These are phyloP conservation scores for Endothia cerciana DNA, from an alignment of 2,329 filamentous ascomycete species.

Conservation along the genomic window DNA sequence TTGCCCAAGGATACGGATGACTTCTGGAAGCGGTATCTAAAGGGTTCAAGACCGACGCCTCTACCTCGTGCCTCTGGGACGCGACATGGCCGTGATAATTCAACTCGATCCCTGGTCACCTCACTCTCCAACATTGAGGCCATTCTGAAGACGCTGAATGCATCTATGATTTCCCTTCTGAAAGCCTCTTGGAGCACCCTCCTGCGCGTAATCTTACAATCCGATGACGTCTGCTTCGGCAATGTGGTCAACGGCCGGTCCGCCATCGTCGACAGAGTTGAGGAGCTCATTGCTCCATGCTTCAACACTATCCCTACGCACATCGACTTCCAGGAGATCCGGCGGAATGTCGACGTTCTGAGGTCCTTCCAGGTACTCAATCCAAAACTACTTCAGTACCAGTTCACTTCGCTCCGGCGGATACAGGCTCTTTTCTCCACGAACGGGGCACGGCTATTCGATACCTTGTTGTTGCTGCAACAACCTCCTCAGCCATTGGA, in stretches of 20 bases:
- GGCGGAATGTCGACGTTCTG: constrained; percentile 60
- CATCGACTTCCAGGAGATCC: constrained; percentile 51
- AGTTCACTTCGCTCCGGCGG: constrained; percentile 74
- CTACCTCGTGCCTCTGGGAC: constrained; percentile 13
- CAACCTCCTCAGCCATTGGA: constrained; percentile 63
- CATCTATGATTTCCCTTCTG: constrained; percentile 67
- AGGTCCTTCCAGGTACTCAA: constrained; percentile 65
- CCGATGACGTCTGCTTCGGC: constrained; percentile 79
- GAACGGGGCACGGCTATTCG: constrained; percentile 65
- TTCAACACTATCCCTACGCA: constrained; percentile 87
- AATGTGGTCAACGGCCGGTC: constrained; percentile 82
- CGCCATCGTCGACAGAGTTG: constrained; percentile 65
- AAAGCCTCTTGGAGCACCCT: constrained; percentile 76
- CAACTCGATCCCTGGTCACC: constrained; percentile 38
- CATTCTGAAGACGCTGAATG: constrained; percentile 55
- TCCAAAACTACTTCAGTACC: constrained; percentile 64
- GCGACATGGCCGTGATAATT: constrained; percentile 11
- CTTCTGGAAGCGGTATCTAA: constrained; percentile 69
- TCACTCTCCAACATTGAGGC: constrained; percentile 52
- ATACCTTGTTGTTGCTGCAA: constrained; percentile 81
- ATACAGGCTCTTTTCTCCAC: constrained; percentile 61
- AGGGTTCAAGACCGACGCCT: constrained; percentile 47
- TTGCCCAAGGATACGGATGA: constrained; percentile 53
- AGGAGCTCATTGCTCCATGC: constrained; percentile 81
- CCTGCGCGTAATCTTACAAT: constrained; percentile 58